These are phyloP conservation scores for Jasminum sambac DNA, from an alignment of 257 asterid species.

Conservation along the genomic window DNA sequence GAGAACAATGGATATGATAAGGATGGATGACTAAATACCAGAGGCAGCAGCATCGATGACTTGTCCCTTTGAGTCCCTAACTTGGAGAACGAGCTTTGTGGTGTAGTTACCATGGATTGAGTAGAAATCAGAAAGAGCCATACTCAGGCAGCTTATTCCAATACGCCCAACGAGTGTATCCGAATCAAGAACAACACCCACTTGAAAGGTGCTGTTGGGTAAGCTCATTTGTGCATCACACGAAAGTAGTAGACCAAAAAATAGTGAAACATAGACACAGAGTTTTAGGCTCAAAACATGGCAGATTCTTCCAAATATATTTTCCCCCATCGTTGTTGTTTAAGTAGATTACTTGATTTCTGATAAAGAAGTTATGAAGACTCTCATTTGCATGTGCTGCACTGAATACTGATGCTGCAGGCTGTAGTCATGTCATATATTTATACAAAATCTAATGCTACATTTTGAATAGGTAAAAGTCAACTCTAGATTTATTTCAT, in stretches of 20 bases:
- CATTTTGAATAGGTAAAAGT: slow-evolving; percentile 28
- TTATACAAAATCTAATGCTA: background rate
- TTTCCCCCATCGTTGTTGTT: background rate
- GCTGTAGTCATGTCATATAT: background rate
- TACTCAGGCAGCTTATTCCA: slow-evolving; percentile 36
- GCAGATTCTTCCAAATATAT: background rate
- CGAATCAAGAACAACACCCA: slow-evolving; percentile 37
- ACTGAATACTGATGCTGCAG: background rate
- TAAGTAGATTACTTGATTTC: background rate
- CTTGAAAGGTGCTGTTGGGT: slow-evolving; percentile 23
- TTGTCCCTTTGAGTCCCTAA: slow-evolving; percentile 29
- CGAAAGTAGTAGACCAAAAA: slow-evolving; percentile 13
- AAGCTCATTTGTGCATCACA: slow-evolving; percentile 33
- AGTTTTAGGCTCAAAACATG: background rate
- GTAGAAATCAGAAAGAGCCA: slow-evolving; percentile 39
- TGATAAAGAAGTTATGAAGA: background rate
- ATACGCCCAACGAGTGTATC: slow-evolving; percentile 31
- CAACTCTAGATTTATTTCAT: slow-evolving; percentile 4
- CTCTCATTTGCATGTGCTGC: background rate
- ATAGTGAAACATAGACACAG: slow-evolving; percentile 8
- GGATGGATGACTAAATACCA: slow-evolving; percentile 25
- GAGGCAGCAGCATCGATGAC: slow-evolving; percentile 37
- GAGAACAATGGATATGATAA: background rate
- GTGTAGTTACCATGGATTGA: slow-evolving; percentile 20
- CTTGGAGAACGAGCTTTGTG: slow-evolving; percentile 27